These are phyloP conservation scores for Paramecium octaurelia DNA, from an alignment of 73 alveolate species.

Conservation along the genomic window DNA sequence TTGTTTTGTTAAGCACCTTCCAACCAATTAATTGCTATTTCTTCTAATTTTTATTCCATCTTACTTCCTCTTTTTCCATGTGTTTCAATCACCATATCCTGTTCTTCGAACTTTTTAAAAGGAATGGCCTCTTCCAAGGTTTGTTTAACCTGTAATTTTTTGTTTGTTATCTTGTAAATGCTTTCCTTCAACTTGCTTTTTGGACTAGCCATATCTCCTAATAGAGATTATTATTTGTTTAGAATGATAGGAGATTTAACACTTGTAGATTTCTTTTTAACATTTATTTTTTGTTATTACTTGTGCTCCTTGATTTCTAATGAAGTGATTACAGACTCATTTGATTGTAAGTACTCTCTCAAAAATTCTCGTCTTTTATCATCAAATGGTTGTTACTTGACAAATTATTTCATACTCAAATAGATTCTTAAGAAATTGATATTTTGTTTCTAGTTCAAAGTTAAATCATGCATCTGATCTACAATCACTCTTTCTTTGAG, in stretches of 20 bases:
- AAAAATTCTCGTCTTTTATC: background rate
- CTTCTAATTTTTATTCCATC: background rate
- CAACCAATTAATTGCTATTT: background rate
- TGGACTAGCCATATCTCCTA: background rate
- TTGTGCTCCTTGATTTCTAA: background rate
- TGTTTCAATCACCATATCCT: background rate
- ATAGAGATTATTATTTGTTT: background rate
- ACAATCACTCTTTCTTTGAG: background rate
- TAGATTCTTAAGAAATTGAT: constrained; percentile 2
- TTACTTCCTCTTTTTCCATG: background rate
- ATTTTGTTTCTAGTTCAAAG: background rate
- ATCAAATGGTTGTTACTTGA: background rate
- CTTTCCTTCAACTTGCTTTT: constrained; percentile 11
- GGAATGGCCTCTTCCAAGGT: constrained; percentile 33
- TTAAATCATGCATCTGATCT: background rate
- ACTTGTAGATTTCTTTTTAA: background rate
- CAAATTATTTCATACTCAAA: background rate
- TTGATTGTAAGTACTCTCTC: background rate
- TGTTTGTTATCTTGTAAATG: background rate
- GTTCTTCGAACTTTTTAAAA: constrained; percentile 35
- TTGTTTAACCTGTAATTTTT: background rate
- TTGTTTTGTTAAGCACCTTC: background rate
- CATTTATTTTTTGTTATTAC: background rate
- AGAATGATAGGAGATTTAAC: background rate
- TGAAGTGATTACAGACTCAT: background rate